phyloP scores from a whole-genome alignment of 139 green algal genomes.

The Chlamydomonas incerta region DNA sequence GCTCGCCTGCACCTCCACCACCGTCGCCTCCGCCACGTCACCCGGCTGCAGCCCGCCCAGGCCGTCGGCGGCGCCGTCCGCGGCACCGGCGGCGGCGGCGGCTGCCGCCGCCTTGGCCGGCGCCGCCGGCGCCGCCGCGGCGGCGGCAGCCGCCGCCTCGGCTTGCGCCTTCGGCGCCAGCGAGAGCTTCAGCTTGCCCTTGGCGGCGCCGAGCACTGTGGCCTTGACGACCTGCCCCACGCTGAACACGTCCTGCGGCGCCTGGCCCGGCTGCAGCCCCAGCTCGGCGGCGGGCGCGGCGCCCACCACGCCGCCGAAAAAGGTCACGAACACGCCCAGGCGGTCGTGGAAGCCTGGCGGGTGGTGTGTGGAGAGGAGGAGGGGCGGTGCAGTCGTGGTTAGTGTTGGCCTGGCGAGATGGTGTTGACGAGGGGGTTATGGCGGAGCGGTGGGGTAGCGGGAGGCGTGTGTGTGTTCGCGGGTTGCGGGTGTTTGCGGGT shows the following conservation, averaged over 20 bases:
- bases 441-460: too few relatives aligned
- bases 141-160: conserved; percentile 4
- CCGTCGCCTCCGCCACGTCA: conserved; percentile 51
- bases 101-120: background rate
- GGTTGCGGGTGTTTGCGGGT: too few relatives aligned
- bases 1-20: conserved; percentile 20
- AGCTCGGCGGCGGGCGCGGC: conserved; percentile 70
- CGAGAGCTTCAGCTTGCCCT: conserved; percentile 63
- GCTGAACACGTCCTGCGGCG: conserved; percentile 40
- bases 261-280: conserved; percentile 72
- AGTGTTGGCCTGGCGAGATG: too few relatives aligned
- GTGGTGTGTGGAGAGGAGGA: too few relatives aligned
- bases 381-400: too few relatives aligned
- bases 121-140: background rate
- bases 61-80: conserved; percentile 30
- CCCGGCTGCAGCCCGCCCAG: conserved; percentile 65
- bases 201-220: conserved; percentile 61
- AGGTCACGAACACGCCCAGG: conserved; percentile 89
- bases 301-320: conserved; percentile 85
- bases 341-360: conserved; percentile 61
- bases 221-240: conserved; percentile 47
- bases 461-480: too few relatives aligned
- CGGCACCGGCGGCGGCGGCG: background rate
- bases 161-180: conserved; percentile 42
- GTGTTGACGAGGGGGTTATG: background rate